Evolutionary conservation across 768 basidiomycete species (phyloP).

Genomic region (Lentinus brumalis): DNA sequence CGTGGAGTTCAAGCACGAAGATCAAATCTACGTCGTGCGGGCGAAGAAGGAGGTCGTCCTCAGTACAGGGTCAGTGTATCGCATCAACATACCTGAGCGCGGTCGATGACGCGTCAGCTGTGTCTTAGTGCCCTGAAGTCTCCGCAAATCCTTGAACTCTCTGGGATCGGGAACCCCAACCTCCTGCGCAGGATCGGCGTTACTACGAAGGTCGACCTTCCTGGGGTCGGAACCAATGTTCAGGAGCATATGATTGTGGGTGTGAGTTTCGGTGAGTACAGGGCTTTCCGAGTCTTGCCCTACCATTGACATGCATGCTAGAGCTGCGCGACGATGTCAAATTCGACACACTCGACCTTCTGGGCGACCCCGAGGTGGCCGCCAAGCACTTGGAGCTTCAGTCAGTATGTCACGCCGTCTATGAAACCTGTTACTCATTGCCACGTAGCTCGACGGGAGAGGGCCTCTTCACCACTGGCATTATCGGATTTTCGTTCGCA

Average conservation of each 20-base stretch:
- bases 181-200: slow-evolving; percentile 45
- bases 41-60: slow-evolving; percentile 53
- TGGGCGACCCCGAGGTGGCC: slow-evolving; percentile 30
- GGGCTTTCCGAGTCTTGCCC: not conserved
- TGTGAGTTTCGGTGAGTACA: slow-evolving; percentile 29
- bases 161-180: slow-evolving; percentile 52
- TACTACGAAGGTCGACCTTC: slow-evolving; percentile 40
- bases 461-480: slow-evolving; percentile 32
- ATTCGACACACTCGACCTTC: slow-evolving; percentile 31
- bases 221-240: slow-evolving; percentile 55
- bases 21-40: slow-evolving; percentile 34
- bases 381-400: slow-evolving; percentile 36
- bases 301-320: not conserved
- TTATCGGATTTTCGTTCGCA: slow-evolving; percentile 29
- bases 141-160: slow-evolving; percentile 56
- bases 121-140: slow-evolving; percentile 18
- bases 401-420: slow-evolving; percentile 25
- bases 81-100: not conserved
- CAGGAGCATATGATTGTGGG: slow-evolving; percentile 47
- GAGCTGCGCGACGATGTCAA: not conserved
- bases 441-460: slow-evolving; percentile 21
- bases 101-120: no score
- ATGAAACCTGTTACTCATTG: not conserved
- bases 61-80: slow-evolving; percentile 16
- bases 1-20: slow-evolving; percentile 45